phyloP scores from a whole-genome alignment of 106 monocot genomes.

The Dioscorea alata region DNA sequence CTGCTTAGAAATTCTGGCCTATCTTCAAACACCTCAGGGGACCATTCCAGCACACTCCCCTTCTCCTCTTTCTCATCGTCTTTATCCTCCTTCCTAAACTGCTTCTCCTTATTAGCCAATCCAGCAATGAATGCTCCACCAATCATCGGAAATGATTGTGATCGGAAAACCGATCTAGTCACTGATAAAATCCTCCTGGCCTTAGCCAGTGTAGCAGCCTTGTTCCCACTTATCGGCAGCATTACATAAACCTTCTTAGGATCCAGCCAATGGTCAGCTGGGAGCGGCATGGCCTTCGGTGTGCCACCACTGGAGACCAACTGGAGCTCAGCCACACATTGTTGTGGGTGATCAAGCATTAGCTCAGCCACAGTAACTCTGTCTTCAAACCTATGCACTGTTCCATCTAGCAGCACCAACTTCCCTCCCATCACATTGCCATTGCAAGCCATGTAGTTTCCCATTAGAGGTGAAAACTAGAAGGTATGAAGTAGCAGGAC shows the following conservation, averaged over 20 bases:
- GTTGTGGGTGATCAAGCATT: slow-evolving; percentile 67
- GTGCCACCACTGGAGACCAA: background rate
- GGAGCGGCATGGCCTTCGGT: slow-evolving; percentile 24
- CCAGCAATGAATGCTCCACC: background rate
- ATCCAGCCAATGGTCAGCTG: slow-evolving; percentile 34
- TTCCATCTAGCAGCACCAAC: slow-evolving; percentile 45
- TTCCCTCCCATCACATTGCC: slow-evolving; percentile 18
- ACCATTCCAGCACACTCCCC: background rate
- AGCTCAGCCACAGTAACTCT: slow-evolving; percentile 50
- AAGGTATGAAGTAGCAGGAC: too few species aligned
- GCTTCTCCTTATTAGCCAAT: background rate
- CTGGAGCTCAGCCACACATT: slow-evolving; percentile 42
- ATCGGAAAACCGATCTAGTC: background rate
- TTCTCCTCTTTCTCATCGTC: background rate
- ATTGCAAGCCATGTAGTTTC: slow-evolving; percentile 15
- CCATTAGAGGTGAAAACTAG: slow-evolving; percentile 6
- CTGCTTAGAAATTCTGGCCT: slow-evolving; percentile 25
- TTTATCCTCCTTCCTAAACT: background rate
- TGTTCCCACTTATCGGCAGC: slow-evolving; percentile 27
- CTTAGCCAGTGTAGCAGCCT: slow-evolving; percentile 16
- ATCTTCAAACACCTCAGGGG: slow-evolving; percentile 15
- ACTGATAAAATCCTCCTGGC: slow-evolving; percentile 19
- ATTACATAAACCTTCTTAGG: slow-evolving; percentile 26
- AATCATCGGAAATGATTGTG: background rate
- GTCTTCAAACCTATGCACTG: slow-evolving; percentile 14